Percentiles rank a stretch among this genome's conserved stretches.
These are phyloP conservation scores for Fusarium marasasianum DNA, from an alignment of 2,329 filamentous ascomycete genomes.

Conservation along the genomic window DNA sequence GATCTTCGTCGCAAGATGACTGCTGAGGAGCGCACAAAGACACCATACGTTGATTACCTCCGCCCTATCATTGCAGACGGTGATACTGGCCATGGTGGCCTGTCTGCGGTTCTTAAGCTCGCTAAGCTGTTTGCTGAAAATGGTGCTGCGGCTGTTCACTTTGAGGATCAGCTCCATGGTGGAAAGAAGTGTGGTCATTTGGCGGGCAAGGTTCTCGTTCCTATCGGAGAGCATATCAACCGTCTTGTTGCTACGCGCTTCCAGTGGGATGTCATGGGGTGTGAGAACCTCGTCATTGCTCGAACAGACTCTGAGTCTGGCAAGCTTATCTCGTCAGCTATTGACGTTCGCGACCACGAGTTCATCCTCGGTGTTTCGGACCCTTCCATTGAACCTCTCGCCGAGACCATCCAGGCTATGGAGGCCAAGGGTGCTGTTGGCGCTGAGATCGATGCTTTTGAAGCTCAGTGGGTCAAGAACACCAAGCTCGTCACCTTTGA, in stretches of 20 bases:
- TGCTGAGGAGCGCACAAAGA: constrained; percentile 74
- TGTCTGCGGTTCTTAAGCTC: constrained; percentile 93
- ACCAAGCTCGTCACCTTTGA: constrained; percentile 91
- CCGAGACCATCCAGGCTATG: constrained; percentile 91
- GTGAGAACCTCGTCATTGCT: constrained; percentile 93
- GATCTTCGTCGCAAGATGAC: constrained; percentile 83
- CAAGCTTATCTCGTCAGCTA: constrained; percentile 86
- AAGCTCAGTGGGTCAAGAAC: constrained; percentile 87
- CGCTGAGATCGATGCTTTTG: constrained; percentile 84
- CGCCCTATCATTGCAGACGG: constrained; percentile 96
- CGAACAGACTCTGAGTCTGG: constrained; percentile 96
- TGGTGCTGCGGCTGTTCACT: constrained; percentile 94
- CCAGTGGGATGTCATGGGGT: constrained; percentile 98
- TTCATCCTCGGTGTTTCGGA: constrained; percentile 92
- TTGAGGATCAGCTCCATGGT: constrained; percentile 96
- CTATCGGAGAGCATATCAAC: constrained; percentile 95
- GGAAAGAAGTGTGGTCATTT: constrained; percentile 99
- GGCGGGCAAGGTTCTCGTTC: constrained; percentile 94
- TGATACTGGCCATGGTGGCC: constrained; percentile 92
- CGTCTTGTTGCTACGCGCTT: constrained; percentile 90
- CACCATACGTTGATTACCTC: constrained; percentile 90
- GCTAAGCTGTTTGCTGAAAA: constrained; percentile 98
- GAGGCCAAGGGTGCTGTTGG: constrained; percentile 81
- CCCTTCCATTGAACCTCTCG: constrained; percentile 76
- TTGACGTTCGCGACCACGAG: constrained; percentile 95